Evolutionary conservation across 768 basidiomycete species (phyloP).

Genomic region (Hygrophorus pudorinus): DNA sequence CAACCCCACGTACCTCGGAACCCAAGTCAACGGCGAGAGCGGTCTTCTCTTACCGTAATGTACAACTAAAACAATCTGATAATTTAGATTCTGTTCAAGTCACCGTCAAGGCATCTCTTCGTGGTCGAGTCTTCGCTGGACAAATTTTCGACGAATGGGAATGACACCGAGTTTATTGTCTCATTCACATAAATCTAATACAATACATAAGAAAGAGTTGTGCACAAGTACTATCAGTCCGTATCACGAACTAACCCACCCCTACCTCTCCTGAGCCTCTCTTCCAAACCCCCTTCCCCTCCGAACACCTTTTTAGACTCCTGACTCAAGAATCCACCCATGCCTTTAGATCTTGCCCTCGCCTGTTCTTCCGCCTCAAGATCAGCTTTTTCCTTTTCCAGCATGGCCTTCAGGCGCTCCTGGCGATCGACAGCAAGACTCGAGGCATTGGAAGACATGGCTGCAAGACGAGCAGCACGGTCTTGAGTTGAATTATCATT

Average conservation of each 20-base stretch:
- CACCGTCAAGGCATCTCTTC: too few species aligned
- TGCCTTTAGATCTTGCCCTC: slow-evolving; percentile 63
- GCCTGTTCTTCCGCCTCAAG: slow-evolving; percentile 60
- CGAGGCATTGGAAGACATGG: slow-evolving; percentile 76
- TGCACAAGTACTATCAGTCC: slow-evolving; percentile 26
- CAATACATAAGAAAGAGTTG: background rate
- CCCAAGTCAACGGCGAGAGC: too few species aligned
- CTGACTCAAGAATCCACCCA: slow-evolving; percentile 70
- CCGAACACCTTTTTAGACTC: slow-evolving; percentile 84
- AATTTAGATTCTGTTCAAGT: too few species aligned
- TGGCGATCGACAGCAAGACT: slow-evolving; percentile 59
- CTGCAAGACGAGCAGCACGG: slow-evolving; percentile 79
- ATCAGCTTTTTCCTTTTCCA: slow-evolving; percentile 74
- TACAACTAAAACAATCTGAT: too few species aligned
- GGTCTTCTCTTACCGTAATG: too few species aligned
- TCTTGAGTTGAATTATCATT: slow-evolving; percentile 28
- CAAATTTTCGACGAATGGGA: too few species aligned
- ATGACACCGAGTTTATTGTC: background rate
- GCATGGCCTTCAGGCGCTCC: slow-evolving; percentile 53
- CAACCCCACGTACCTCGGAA: too few species aligned
- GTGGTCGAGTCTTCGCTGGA: too few species aligned
- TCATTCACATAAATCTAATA: too few species aligned
- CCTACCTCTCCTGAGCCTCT: slow-evolving; percentile 63
- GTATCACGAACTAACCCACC: slow-evolving; percentile 61
- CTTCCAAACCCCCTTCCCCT: slow-evolving; percentile 67